Evolutionary conservation across 805 yeast genomes (phyloP).

Genomic region (Candida ascalaphidarum): DNA sequence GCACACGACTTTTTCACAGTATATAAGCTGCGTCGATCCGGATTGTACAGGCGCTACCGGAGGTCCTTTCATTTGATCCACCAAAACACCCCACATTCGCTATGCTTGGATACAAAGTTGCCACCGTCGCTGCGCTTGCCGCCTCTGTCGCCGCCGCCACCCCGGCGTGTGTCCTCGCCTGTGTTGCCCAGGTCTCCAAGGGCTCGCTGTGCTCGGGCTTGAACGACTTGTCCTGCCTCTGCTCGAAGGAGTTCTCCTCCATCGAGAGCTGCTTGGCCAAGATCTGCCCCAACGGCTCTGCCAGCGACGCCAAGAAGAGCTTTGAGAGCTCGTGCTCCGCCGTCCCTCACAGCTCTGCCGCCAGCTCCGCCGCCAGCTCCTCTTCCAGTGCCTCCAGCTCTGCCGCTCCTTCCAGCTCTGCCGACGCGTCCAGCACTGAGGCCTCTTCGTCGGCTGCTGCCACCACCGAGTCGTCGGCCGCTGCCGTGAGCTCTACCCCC

Average conservation of each 20-base stretch:
- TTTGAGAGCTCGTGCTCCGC: constrained; percentile 47
- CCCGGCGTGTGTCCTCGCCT: constrained; percentile 88
- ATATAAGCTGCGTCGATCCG: too few species aligned
- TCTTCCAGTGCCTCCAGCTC: constrained; percentile 3
- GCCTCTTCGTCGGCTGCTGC: constrained; percentile 8
- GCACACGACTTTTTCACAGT: too few species aligned
- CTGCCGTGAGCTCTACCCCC: constrained; percentile 14
- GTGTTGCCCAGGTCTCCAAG: constrained; percentile 66
- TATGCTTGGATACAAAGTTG: constrained; percentile 8
- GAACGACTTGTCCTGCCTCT: constrained; percentile 61
- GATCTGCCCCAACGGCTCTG: constrained; percentile 59
- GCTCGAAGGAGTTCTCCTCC: constrained; percentile 45
- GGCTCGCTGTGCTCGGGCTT: constrained; percentile 49
- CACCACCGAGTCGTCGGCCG: constrained; percentile 4
- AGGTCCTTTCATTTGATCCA: too few species aligned
- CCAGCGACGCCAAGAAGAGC: constrained; percentile 49
- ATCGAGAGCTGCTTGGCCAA: constrained; percentile 55
- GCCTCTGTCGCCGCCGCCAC: constrained; percentile 58
- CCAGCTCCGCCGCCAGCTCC: constrained; percentile 9
- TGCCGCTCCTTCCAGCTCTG: constrained; percentile 10
- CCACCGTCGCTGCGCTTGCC: constrained; percentile 20
- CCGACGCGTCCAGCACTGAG: constrained; percentile 7
- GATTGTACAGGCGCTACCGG: too few species aligned
- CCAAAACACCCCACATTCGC: too few species aligned
- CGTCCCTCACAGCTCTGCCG: constrained; percentile 14